Conservation (phyloP, 495 filamentous ascomycete species). For the Penicillium turbatum region DNA sequence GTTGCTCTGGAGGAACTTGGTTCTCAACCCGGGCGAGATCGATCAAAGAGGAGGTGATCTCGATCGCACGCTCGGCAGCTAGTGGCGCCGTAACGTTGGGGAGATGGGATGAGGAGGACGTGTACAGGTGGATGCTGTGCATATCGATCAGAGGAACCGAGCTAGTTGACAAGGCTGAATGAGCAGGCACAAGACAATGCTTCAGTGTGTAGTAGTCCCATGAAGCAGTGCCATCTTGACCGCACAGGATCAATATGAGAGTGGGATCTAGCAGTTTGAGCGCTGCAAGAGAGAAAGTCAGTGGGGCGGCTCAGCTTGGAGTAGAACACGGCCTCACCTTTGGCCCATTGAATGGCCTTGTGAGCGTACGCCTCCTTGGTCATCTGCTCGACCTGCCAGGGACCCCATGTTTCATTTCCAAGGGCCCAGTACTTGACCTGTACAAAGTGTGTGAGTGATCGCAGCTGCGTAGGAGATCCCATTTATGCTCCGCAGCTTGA, state of each 20-base stretch:
- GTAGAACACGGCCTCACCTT: slow-evolving; percentile 33
- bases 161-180: slow-evolving; percentile 39
- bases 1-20: slow-evolving; percentile 50
- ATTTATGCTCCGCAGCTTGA: neutral
- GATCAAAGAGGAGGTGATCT: slow-evolving; percentile 62
- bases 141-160: slow-evolving; percentile 62
- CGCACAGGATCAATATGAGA: slow-evolving; percentile 65
- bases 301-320: neutral
- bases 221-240: slow-evolving; percentile 58
- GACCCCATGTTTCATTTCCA: slow-evolving; percentile 73
- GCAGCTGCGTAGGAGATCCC: neutral
- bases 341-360: slow-evolving; percentile 75
- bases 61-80: slow-evolving; percentile 68
- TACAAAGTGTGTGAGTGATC: slow-evolving; percentile 5
- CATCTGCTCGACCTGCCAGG: slow-evolving; percentile 76
- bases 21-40: slow-evolving; percentile 73
- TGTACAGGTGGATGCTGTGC: slow-evolving; percentile 70
- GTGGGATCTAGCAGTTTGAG: slow-evolving; percentile 69
- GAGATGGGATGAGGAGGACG: slow-evolving; percentile 49
- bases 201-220: slow-evolving; percentile 73
- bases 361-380: slow-evolving; percentile 72
- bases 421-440: slow-evolving; percentile 62
- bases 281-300: slow-evolving; percentile 30
- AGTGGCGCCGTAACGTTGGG: slow-evolving; percentile 64
- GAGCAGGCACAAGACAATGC: slow-evolving; percentile 49